Evolutionary conservation across 192 early-diverging fungal genomes (phyloP).

Genomic region (Coemansia erecta): DNA sequence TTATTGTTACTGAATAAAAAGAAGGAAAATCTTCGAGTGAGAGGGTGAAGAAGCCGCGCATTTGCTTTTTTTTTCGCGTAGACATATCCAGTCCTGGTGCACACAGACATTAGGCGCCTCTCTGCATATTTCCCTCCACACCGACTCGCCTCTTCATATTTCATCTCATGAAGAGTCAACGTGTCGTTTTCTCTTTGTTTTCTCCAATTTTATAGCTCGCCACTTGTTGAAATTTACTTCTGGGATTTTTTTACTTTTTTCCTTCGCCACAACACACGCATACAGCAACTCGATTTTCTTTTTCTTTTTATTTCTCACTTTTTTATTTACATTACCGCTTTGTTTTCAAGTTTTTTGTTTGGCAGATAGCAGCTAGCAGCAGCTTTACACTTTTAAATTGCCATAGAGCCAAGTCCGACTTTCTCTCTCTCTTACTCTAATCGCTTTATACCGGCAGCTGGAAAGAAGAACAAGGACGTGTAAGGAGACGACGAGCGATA

Average conservation of each 20-base stretch:
- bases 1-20: too few relatives aligned
- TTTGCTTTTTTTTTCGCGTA: too few relatives aligned
- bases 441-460: neutral
- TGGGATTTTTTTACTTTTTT: too few relatives aligned
- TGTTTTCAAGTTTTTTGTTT: conserved; percentile 3
- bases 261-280: neutral
- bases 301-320: neutral
- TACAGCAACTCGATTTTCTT: neutral
- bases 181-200: neutral
- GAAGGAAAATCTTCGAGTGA: too few relatives aligned
- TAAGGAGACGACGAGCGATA: too few relatives aligned
- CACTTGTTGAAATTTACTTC: too few relatives aligned
- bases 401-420: too few relatives aligned
- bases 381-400: neutral
- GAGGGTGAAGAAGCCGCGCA: too few relatives aligned
- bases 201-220: neutral
- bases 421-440: neutral
- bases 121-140: too few relatives aligned
- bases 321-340: neutral
- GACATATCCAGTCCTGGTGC: too few relatives aligned
- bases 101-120: too few relatives aligned
- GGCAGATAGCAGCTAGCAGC: neutral
- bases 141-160: neutral
- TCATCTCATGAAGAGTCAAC: neutral
- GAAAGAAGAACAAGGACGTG: too few relatives aligned